Percentiles rank a stretch among this genome's conserved stretches.
phyloP scores from a whole-genome alignment of 2,329 filamentous ascomycete species.

The Exophiala viscosa region DNA sequence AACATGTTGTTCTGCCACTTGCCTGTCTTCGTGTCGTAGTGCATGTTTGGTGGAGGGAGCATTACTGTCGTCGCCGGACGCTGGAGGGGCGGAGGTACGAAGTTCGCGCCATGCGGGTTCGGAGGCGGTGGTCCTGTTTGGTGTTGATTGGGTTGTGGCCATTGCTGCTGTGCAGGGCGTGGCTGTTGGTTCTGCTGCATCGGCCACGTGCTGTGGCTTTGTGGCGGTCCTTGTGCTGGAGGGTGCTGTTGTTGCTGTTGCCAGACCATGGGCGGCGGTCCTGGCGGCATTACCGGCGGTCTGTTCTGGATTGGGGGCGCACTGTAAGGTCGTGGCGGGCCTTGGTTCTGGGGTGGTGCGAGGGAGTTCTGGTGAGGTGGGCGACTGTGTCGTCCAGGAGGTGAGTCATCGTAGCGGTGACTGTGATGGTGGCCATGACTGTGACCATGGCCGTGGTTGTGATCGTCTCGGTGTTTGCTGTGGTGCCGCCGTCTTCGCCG shows the following conservation, averaged over 20 bases:
- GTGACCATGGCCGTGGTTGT: slow-evolving; percentile 6
- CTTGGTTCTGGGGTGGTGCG: slow-evolving; percentile 2
- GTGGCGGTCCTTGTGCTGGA: not conserved
- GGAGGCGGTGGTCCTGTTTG: not conserved
- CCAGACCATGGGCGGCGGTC: not conserved
- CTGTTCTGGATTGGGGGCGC: slow-evolving; percentile 15
- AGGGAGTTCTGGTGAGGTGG: slow-evolving; percentile 13
- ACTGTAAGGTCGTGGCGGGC: slow-evolving; percentile 15
- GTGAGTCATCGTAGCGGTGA: slow-evolving; percentile 14
- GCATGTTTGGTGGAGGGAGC: slow-evolving; percentile 18
- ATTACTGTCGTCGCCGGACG: slow-evolving; percentile 11
- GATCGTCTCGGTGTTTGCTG: slow-evolving; percentile 8
- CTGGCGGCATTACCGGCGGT: slow-evolving; percentile 2
- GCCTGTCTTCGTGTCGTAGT: slow-evolving; percentile 24
- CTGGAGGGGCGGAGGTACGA: slow-evolving; percentile 13
- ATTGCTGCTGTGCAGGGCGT: not conserved
- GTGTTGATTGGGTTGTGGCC: no score
- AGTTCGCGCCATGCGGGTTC: slow-evolving; percentile 3
- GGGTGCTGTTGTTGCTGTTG: slow-evolving; percentile 2
- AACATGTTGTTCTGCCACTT: slow-evolving; percentile 22
- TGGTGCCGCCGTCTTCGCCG: slow-evolving; percentile 15
- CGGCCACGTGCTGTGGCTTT: not conserved
- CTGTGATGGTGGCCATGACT: not conserved
- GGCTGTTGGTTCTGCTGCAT: not conserved
- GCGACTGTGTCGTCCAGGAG: slow-evolving; percentile 6